Percentiles rank a stretch among this genome's conserved stretches.
Evolutionary conservation across 306 rosid species (phyloP).

Genomic region (Cicer yamashitae): DNA sequence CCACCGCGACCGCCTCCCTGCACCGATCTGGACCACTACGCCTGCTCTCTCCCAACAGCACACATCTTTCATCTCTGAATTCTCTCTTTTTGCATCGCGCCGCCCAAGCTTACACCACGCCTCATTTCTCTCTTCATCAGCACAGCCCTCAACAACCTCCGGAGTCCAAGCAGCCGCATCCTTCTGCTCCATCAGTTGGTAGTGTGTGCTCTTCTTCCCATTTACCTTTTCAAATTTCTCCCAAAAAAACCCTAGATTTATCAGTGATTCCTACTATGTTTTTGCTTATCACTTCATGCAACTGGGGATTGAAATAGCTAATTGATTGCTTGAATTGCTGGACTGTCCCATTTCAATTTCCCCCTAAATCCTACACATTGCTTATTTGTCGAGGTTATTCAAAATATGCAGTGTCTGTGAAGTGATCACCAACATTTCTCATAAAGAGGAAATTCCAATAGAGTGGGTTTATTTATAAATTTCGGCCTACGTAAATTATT

Average conservation of each 20-base stretch:
- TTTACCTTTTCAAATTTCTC: not conserved
- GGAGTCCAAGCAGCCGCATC: not conserved
- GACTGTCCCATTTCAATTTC: not conserved
- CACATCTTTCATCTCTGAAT: not conserved
- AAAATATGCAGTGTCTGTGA: no score
- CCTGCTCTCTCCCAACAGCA: not conserved
- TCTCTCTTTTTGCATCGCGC: not conserved
- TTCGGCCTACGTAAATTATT: not conserved
- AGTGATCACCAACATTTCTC: not conserved
- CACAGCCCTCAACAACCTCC: not conserved
- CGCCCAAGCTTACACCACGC: no score
- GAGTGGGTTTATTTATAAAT: not conserved
- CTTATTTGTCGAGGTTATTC: not conserved
- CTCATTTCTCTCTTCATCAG: no score
- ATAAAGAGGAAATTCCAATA: not conserved
- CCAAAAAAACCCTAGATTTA: slow-evolving; percentile 1
- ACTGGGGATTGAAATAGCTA: not conserved
- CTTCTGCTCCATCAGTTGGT: not conserved
- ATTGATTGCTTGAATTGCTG: not conserved
- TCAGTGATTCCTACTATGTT: not conserved
- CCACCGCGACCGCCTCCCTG: not conserved
- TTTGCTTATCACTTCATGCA: not conserved
- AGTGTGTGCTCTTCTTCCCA: not conserved
- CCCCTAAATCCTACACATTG: not conserved
- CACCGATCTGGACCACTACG: no score